These are phyloP conservation scores for Annulohypoxylon stygium DNA, from an alignment of 495 filamentous ascomycete species.

Conservation along the genomic window DNA sequence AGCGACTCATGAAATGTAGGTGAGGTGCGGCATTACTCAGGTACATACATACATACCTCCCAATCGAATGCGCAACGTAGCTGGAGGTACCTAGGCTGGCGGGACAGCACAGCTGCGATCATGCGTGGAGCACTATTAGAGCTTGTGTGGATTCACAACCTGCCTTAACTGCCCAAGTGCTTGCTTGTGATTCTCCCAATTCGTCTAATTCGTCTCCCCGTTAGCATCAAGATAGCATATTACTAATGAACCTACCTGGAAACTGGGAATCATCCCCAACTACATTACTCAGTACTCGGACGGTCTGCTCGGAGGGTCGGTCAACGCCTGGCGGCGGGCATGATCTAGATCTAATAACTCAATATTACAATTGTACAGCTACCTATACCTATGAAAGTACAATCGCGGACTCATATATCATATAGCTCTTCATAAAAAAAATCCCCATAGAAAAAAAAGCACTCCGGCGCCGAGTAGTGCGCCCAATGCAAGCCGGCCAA, in stretches of 20 bases:
- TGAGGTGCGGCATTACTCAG: conserved; percentile 20
- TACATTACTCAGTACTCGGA: conserved; percentile 8
- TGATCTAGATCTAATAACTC: conserved; percentile 3
- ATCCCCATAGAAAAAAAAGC: background rate
- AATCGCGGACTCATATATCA: background rate
- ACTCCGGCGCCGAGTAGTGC: background rate
- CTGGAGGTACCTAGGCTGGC: background rate
- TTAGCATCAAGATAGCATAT: conserved; percentile 1
- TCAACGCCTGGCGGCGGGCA: too few species aligned
- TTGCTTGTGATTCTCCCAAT: conserved; percentile 11
- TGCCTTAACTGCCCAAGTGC: background rate
- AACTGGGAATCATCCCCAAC: background rate
- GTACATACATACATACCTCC: background rate
- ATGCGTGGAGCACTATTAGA: background rate
- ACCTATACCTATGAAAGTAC: background rate
- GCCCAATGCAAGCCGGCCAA: background rate
- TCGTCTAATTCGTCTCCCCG: background rate
- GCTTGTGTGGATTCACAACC: background rate
- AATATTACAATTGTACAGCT: background rate
- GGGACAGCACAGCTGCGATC: background rate
- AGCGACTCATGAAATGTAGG: conserved; percentile 11
- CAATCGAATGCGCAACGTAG: background rate
- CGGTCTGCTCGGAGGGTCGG: conserved; percentile 1
- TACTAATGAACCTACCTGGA: background rate
- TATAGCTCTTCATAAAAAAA: background rate